Evolutionary conservation across 2,329 filamentous ascomycete genomes (phyloP), one percentile per base, ranked within the genome.

Genomic region (Lecanicillium sp.): DNA sequence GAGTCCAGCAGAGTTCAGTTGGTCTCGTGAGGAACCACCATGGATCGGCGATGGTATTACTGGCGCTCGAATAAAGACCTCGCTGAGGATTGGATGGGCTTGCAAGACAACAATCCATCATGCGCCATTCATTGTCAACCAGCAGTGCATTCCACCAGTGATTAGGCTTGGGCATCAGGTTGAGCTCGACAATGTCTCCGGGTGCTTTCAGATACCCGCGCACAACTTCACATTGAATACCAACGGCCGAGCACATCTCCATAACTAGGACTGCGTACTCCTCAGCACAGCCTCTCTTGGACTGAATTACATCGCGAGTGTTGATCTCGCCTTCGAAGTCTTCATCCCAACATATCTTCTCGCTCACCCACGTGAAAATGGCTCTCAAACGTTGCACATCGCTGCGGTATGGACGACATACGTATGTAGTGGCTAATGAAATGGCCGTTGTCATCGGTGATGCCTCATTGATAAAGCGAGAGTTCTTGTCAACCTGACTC

Each of bases 131-230:
- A 16, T 85, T 83, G 58, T 98, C 92, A 8, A 95, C 80, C 27
- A 95, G 66, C 14, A 96, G 86, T 1, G 87, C 81, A 51, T 98
- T 98, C 92, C 92, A 98, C 80, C 85, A 96, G 62, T 98, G 92
- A 53, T 98, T 98, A 0, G 90, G 75, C 20, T 82, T 78, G n/a
- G 86, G 85, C 58, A 90, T 78, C 42, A 83, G 82, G 45, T 84
- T 85, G 31, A 88, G 68, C 51, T 96, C 89, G 2, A 83, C 69
- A 7, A 81, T 66, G 52, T 96, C 92, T 1, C 90, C 90, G 0
- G 92, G 92, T 1, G 76, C 72, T 58, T 98, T 98, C 40, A 98
- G 75, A 54, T 92, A 96, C 1, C 92, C 92, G 43, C 81, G 78
- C 12, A 98, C 78, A 15, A 94, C 72, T 56, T 96, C 90, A 27